Evolutionary conservation across 176 grass and related monocot genomes (phyloP).

Genomic region (Elymus sibiricus): DNA sequence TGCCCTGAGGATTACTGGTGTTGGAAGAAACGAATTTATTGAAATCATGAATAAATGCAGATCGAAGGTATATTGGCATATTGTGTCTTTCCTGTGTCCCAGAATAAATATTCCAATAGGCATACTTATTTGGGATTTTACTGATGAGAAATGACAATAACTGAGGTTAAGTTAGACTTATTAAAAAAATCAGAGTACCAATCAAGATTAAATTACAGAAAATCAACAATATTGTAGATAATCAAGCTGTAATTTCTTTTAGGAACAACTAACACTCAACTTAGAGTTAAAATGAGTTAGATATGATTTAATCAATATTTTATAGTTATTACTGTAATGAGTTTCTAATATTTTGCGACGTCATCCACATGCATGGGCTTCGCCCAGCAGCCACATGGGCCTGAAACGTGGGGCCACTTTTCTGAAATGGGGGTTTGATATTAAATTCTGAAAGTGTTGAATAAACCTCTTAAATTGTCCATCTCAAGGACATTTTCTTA

Average conservation of each 20-base stretch:
- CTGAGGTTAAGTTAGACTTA: neutral
- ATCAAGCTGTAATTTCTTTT: neutral
- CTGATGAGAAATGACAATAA: neutral
- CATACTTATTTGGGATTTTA: neutral
- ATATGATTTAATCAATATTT: neutral
- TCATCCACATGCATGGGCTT: neutral
- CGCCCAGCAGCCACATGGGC: neutral
- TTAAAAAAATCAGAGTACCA: neutral
- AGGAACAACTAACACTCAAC: neutral
- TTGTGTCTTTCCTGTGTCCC: neutral
- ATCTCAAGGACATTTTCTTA: neutral
- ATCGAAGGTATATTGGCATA: conserved; percentile 72
- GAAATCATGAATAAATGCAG: conserved; percentile 98
- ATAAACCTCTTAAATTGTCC: neutral
- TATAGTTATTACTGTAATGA: neutral
- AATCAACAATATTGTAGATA: neutral
- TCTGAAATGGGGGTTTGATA: neutral
- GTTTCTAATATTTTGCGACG: neutral
- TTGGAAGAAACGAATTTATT: conserved; percentile 96
- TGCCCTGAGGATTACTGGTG: conserved; percentile 74
- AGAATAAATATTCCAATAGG: neutral
- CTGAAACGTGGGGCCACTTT: neutral
- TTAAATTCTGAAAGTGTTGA: neutral
- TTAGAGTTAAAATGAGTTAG: neutral
- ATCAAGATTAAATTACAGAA: neutral